Evolutionary conservation across 2,329 filamentous ascomycete genomes (phyloP).

Genomic region (Sphaerulina musiva): DNA sequence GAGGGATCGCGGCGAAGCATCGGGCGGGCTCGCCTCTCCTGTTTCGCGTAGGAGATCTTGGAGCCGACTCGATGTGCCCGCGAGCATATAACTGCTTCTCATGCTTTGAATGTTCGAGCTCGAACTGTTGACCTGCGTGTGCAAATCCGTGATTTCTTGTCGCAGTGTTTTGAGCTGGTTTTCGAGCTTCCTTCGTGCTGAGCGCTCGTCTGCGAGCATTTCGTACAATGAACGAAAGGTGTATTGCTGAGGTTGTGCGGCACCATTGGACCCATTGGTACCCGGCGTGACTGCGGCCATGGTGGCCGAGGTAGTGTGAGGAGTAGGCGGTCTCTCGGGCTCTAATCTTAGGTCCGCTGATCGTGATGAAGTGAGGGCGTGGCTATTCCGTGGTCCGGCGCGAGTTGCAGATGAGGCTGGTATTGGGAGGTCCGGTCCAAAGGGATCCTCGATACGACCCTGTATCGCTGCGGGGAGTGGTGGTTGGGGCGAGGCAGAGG

Average conservation of each 20-base stretch:
- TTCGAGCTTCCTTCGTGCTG: constrained; percentile 33
- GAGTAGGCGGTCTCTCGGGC: not conserved
- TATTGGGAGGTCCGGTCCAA: constrained; percentile 8
- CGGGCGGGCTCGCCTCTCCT: constrained; percentile 15
- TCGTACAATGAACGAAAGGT: constrained; percentile 35
- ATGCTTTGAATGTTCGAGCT: constrained; percentile 20
- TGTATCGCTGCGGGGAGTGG: constrained; percentile 17
- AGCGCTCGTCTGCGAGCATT: constrained; percentile 36
- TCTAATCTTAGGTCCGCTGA: constrained; percentile 1
- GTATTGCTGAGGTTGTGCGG: constrained; percentile 16
- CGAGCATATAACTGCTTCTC: constrained; percentile 26
- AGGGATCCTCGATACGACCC: constrained; percentile 14
- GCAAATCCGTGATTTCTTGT: constrained; percentile 29
- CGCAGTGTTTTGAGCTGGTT: constrained; percentile 27
- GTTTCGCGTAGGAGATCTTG: constrained; percentile 27
- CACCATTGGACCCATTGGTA: not conserved
- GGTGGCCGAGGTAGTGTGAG: constrained; percentile 11
- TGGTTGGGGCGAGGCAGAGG: constrained; percentile 21
- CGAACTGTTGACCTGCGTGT: constrained; percentile 26
- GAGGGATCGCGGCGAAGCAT: constrained; percentile 12
- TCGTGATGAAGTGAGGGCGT: constrained; percentile 2
- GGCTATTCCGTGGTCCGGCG: not conserved
- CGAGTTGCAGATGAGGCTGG: not conserved
- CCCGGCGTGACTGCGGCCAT: constrained; percentile 8
- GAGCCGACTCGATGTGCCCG: constrained; percentile 23